Base-by-base conservation (phyloP, 192 early-diverging fungal genomes). In the Chytriomyces sp. region DNA sequence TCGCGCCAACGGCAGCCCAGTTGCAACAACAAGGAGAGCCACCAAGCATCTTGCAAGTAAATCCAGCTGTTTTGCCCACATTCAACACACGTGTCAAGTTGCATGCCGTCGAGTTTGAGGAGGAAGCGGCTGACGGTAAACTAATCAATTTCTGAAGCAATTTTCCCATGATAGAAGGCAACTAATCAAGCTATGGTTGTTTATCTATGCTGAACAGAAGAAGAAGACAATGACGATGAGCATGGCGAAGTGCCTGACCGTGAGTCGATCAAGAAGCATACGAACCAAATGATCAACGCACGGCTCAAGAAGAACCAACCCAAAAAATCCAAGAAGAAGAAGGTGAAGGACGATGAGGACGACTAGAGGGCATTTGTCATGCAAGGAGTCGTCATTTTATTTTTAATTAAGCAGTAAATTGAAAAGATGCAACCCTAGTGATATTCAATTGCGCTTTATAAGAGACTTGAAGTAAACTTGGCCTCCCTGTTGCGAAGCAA, bases 311-410 rank as follows among this genome's bases (percentile, higher is more conserved):
- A 77, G 52, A 88, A 87, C 63, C 82, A 85, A 55, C 69, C 78
- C 61, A 85, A 85, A 70, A 88, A 87, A 64, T 77, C 75, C 22
- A 88, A 88, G 64, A 87, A 86, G 81, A 88, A 88, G 77, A 83
- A 84, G 75, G 75, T 74, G 36, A 74, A 82, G 41, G 82, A 84
- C 26, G 77, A 80, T 55, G 75, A 6, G 7, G 63, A 64, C 38
- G 72, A 73, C 28, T 73, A 33, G 53, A 12, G 12, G 19, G 19
- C 44, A 56, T 5, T 33, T 73, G 6, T 26, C 25, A 31, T 52
- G 3, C 57, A 22, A 49, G 44, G 14, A n/a, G 44, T 49, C 2
- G 22, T 19, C 12, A 22, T 49, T 49, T 19, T 49, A 49, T n/a
- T n/a, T n/a, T n/a, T n/a, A n/a, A n/a, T n/a, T n/a, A n/a, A n/a